phyloP scores from a whole-genome alignment of 805 yeast species.

The Yarrowia deformans region DNA sequence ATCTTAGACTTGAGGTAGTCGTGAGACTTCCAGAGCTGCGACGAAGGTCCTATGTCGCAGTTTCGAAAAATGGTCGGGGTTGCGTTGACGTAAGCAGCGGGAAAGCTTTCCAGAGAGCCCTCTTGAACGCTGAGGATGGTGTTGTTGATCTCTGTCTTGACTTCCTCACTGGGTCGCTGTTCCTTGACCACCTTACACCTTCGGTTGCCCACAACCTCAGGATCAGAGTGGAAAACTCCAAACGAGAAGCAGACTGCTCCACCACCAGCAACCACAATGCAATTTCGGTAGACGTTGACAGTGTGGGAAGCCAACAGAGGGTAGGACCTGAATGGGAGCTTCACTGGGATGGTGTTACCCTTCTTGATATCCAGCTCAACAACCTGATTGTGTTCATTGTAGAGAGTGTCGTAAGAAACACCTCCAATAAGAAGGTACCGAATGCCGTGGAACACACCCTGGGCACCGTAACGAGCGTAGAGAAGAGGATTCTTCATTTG shows the following conservation, averaged over 20 bases:
- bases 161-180: constrained; percentile 2
- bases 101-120: neutral
- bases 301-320: constrained; percentile 66
- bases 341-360: neutral
- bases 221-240: constrained; percentile 65
- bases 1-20: constrained; percentile 47
- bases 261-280: constrained; percentile 59
- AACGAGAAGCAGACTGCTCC: constrained; percentile 87
- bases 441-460: constrained; percentile 48
- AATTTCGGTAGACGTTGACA: constrained; percentile 47
- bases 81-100: constrained; percentile 19
- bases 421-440: constrained; percentile 62
- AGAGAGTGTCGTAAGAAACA: constrained; percentile 54
- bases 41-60: constrained; percentile 48
- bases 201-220: constrained; percentile 27
- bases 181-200: constrained; percentile 12
- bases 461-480: constrained; percentile 60
- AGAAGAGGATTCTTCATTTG: constrained; percentile 13
- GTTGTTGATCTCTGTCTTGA: neutral
- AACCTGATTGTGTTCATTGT: constrained; percentile 52
- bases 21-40: constrained; percentile 47
- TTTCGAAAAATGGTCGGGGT: constrained; percentile 47
- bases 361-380: constrained; percentile 46
- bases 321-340: constrained; percentile 43
- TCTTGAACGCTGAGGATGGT: constrained; percentile 25